Evolutionary conservation across 2,329 filamentous ascomycete species (phyloP).

Genomic region (Fusarium sp.): DNA sequence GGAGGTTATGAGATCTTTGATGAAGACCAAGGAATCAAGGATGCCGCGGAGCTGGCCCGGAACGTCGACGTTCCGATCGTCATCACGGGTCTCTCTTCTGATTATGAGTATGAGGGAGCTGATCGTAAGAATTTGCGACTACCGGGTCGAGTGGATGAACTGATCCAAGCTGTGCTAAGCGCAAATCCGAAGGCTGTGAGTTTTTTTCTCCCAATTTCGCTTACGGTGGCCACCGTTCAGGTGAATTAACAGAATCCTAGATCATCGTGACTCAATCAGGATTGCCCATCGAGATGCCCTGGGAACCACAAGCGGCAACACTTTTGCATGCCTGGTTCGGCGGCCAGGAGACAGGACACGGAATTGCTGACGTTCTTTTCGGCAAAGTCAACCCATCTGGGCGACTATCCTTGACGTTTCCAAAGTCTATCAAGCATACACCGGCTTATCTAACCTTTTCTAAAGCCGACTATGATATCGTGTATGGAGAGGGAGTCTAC

Average conservation of each 20-base stretch:
- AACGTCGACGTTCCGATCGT: conserved; percentile 70
- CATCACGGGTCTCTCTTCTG: conserved; percentile 69
- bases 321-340: conserved; percentile 49
- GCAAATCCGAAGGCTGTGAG: conserved; percentile 72
- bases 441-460: conserved; percentile 79
- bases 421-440: conserved; percentile 74
- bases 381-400: conserved; percentile 56
- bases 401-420: conserved; percentile 78
- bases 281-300: conserved; percentile 64
- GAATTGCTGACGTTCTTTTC: conserved; percentile 48
- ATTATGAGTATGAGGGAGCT: conserved; percentile 65
- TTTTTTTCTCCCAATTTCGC: conserved; percentile 34
- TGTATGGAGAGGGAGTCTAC: conserved; percentile 82
- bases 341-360: conserved; percentile 47
- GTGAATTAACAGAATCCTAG: not conserved
- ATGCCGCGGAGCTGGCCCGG: conserved; percentile 47
- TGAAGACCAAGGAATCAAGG: conserved; percentile 52
- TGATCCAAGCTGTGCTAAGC: conserved; percentile 69
- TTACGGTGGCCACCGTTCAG: fast-evolving
- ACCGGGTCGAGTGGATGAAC: conserved; percentile 71
- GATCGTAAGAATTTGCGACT: conserved; percentile 80
- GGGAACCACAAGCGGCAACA: conserved; percentile 52
- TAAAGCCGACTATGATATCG: conserved; percentile 74
- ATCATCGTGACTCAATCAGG: conserved; percentile 55
- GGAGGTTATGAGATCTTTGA: conserved; percentile 39